phyloP scores from a whole-genome alignment of 306 rosid species.

The Prunus davidiana region DNA sequence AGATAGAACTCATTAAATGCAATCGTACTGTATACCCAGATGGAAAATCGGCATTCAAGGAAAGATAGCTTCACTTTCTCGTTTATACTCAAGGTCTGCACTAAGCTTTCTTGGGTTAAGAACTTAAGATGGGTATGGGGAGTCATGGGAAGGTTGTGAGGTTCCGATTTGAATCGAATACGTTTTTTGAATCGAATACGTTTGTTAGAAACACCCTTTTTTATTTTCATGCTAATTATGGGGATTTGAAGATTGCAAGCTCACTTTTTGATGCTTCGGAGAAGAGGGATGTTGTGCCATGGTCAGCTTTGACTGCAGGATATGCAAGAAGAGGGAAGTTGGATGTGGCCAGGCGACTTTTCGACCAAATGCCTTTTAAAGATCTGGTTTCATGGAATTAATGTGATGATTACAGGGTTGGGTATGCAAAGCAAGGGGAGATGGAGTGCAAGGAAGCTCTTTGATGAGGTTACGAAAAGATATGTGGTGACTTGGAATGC shows the following conservation, averaged over 20 bases:
- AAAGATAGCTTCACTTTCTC: constrained; percentile 72
- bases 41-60: constrained; percentile 37
- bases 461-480: constrained; percentile 56
- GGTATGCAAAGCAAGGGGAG: constrained; percentile 63
- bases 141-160: constrained; percentile 65
- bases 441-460: constrained; percentile 67
- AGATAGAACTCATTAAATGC: constrained; percentile 52
- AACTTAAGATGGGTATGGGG: constrained; percentile 36
- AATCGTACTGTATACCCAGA: constrained; percentile 44
- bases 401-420: constrained; percentile 76
- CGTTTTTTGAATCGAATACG: constrained; percentile 45
- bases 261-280: constrained; percentile 55
- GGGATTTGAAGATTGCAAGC: constrained; percentile 62
- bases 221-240: constrained; percentile 69
- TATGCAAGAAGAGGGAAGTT: constrained; percentile 69
- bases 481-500: constrained; percentile 82
- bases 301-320: constrained; percentile 74
- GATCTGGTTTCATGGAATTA: constrained; percentile 72
- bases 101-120: constrained; percentile 64
- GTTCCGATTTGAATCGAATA: constrained; percentile 57
- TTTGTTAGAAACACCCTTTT: constrained; percentile 64
- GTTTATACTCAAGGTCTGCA: constrained; percentile 71
- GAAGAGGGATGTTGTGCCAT: constrained; percentile 61
- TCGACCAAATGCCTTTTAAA: constrained; percentile 69
- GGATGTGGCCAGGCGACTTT: constrained; percentile 47